These are phyloP conservation scores for Hygrophorus pudorinus DNA, from an alignment of 768 basidiomycete genomes.

Conservation along the genomic window DNA sequence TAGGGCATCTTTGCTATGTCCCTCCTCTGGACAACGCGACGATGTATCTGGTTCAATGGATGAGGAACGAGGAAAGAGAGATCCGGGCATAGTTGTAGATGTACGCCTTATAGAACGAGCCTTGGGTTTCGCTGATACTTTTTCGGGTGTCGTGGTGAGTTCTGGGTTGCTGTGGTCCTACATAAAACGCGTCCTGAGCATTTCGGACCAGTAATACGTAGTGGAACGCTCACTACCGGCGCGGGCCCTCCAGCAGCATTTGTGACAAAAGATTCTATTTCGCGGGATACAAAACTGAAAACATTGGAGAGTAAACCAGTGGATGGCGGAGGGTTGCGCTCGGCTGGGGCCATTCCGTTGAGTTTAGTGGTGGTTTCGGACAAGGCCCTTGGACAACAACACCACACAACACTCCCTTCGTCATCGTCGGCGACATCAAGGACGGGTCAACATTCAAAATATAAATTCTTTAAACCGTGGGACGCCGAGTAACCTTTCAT, in stretches of 20 bases:
- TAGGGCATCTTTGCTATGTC: background rate
- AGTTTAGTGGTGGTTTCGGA: background rate
- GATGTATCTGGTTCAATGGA: constrained; percentile 41
- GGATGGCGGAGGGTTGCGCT: constrained; percentile 9
- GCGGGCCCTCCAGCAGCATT: constrained; percentile 46
- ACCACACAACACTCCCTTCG: constrained; percentile 7
- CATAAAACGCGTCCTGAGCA: constrained; percentile 5
- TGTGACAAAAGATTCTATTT: constrained; percentile 60
- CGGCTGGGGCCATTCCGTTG: constrained; percentile 2
- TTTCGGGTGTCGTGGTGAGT: constrained; percentile 4
- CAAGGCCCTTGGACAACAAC: background rate
- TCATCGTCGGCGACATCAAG: too few species aligned
- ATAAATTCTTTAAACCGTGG: too few species aligned
- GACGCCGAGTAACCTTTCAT: too few species aligned
- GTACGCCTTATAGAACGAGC: constrained; percentile 20
- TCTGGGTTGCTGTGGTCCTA: constrained; percentile 1
- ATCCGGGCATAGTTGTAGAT: constrained; percentile 66
- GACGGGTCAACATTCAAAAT: too few species aligned
- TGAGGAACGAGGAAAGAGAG: constrained; percentile 64
- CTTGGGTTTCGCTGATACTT: constrained; percentile 4
- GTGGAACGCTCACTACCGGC: background rate
- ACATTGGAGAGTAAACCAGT: constrained; percentile 52
- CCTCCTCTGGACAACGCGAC: constrained; percentile 6
- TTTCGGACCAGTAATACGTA: background rate
- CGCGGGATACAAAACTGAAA: constrained; percentile 58